Conservation (phyloP, 2,329 filamentous ascomycete genomes). For the Talaromyces islandicus region DNA sequence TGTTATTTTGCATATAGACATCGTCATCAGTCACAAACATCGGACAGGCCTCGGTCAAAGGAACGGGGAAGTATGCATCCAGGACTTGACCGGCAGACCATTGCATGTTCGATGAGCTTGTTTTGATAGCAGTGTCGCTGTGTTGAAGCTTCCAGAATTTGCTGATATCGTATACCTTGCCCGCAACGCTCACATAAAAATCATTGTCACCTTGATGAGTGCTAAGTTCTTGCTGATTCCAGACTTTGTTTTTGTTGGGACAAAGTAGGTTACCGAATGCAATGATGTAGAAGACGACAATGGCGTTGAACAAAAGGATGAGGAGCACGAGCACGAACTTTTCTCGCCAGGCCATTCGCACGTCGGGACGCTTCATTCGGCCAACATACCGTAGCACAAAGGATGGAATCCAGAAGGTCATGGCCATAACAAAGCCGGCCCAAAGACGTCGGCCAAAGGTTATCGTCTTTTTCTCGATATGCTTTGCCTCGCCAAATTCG, state of each 20-base stretch:
- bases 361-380: conserved; percentile 94
- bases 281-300: conserved; percentile 88
- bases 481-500: conserved; percentile 69
- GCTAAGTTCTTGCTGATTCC: conserved; percentile 64
- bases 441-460: conserved; percentile 64
- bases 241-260: conserved; percentile 86
- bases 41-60: conserved; percentile 67
- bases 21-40: conserved; percentile 60
- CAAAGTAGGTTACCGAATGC: conserved; percentile 79
- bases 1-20: conserved; percentile 45
- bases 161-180: conserved; percentile 84
- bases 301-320: conserved; percentile 73
- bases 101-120: conserved; percentile 60
- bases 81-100: conserved; percentile 72
- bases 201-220: conserved; percentile 67
- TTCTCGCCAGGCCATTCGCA: conserved; percentile 95
- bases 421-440: conserved; percentile 74
- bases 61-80: conserved; percentile 79
- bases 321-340: conserved; percentile 78
- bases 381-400: conserved; percentile 73
- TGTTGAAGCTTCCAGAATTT: conserved; percentile 84
- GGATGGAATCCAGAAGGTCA: conserved; percentile 95
- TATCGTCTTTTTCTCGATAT: conserved; percentile 64
- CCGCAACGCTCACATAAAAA: conserved; percentile 81
- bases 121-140: conserved; percentile 64